These are phyloP conservation scores for Areca catechu DNA, from an alignment of 176 grass and related monocot species.

Conservation along the genomic window DNA sequence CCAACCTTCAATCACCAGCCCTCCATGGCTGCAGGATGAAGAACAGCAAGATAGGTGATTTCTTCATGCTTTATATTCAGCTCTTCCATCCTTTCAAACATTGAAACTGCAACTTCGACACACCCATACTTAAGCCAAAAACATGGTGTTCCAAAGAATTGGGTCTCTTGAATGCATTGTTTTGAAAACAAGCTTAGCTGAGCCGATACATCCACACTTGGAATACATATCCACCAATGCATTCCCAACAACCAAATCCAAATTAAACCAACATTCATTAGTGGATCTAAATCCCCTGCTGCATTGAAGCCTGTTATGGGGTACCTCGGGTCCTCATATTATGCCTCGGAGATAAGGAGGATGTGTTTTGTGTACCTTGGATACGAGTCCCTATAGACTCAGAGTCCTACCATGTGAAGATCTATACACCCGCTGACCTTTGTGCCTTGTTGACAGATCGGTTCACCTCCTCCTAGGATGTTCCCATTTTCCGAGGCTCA, in stretches of 20 bases:
- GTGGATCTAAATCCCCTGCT: conserved; percentile 40
- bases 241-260: conserved; percentile 33
- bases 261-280: conserved; percentile 21
- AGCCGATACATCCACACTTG: conserved; percentile 45
- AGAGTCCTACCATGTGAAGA: no score
- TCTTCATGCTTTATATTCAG: conserved; percentile 37
- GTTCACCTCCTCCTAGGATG: no score
- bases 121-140: conserved; percentile 41
- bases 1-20: conserved; percentile 45
- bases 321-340: no score
- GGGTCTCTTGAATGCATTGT: conserved; percentile 4
- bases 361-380: no score
- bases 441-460: no score
- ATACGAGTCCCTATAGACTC: no score
- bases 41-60: conserved; percentile 35
- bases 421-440: no score
- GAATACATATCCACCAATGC: conserved; percentile 58
- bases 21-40: conserved; percentile 59
- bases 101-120: conserved; percentile 16
- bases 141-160: conserved; percentile 56
- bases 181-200: conserved; percentile 29
- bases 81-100: conserved; percentile 46
- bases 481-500: no score
- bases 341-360: no score
- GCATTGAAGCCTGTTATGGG: conserved; percentile 32